Evolutionary conservation across 1,284 basidiomycete species (phyloP), one percentile per base, ranked within the genome.

Genomic region (Microbotryum violaceum): DNA sequence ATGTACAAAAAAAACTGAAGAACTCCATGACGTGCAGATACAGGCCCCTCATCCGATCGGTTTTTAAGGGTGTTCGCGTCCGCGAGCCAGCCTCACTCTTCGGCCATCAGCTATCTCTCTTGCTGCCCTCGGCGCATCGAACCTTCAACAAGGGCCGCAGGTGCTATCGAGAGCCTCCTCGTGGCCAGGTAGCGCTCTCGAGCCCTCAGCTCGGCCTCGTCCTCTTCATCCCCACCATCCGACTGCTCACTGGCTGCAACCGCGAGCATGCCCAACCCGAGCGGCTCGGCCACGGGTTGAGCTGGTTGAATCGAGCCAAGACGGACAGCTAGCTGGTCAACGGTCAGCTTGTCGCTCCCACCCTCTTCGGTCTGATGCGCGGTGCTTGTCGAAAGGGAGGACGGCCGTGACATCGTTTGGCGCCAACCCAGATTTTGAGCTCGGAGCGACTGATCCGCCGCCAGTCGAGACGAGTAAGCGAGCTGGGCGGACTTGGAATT

Each of bases 251-350:
- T 53, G 1, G 48, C 33, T 10, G 62, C 62, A 14, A 60, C 56
- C 6, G 49, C 54, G 14, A 64, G 56, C 62, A 64, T 61, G 14
- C 62, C 62, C 1, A 64, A 49, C 3, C 62, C 62, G 31, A 64
- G 23, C 14, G 44, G 46, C 8, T 31, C 48, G 16, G 16, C 18
- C 25, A 0, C 25, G 8, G 25, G 44, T 3, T 25, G 21, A 21
- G 33, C 8, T 8, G 18, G 10, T 18, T 42, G 37, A 3, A 42
- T 42, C 16, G 37, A 42, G 37, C 37, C 14, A 42, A 9, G 37
- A 42, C 3, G 37, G 37, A 18, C 37, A 10, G 16, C 37, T 18
- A 42, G 37, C 37, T 42, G 37, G 14, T 42, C 37, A 9, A 16
- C 37, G 16, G 37, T 18, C 37, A 31, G 8, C 23, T 53, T 33